Conservation (phyloP, 1,139 yeast species). For the Candida sp. region DNA sequence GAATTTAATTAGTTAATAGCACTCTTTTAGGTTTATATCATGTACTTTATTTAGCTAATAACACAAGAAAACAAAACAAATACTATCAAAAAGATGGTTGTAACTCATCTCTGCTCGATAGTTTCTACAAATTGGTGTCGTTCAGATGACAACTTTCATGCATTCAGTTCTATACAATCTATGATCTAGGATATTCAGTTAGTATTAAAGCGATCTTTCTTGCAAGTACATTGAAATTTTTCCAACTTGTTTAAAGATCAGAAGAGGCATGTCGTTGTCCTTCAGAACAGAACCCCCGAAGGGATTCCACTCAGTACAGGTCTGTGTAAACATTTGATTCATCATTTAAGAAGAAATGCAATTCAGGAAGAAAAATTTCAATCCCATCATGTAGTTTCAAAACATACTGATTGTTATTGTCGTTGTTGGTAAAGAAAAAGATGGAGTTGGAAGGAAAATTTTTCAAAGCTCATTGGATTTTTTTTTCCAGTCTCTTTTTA, state of each 20-base stretch:
- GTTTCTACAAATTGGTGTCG: background rate
- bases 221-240: constrained; percentile 16
- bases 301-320: constrained; percentile 54
- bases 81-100: background rate
- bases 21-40: constrained; percentile 4
- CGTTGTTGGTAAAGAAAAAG: background rate
- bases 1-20: background rate
- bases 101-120: background rate
- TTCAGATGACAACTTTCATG: background rate
- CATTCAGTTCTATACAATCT: background rate
- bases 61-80: background rate
- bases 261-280: constrained; percentile 45
- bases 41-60: constrained; percentile 8
- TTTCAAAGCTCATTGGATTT: background rate
- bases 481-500: constrained; percentile 1
- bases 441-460: background rate
- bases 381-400: too few species aligned
- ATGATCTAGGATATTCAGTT: background rate
- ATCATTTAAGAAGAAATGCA: constrained; percentile 13
- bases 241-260: constrained; percentile 18
- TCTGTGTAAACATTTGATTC: constrained; percentile 49
- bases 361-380: too few species aligned
- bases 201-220: too few species aligned
- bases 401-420: background rate
- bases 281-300: constrained; percentile 25